Evolutionary conservation across 495 filamentous ascomycete genomes (phyloP), one percentile per base, ranked within the genome.

Genomic region (Cercophora newfieldiana): DNA sequence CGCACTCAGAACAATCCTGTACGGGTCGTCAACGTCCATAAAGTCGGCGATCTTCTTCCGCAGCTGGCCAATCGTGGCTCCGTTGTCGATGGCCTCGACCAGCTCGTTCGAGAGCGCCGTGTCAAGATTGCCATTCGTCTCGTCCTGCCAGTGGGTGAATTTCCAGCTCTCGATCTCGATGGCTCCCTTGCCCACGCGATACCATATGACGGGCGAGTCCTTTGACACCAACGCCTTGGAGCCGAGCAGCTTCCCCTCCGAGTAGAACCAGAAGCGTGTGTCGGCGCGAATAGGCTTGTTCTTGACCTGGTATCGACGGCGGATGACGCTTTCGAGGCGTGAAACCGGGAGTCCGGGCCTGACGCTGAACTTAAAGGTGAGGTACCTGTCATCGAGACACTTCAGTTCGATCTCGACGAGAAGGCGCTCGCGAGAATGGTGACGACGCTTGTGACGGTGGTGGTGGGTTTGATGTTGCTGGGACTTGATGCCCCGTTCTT

Each of bases 1-100:
- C 1, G 74, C 72, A 29, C 67, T 60, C 10, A 80, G 59, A 0
- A 73, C 56, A n/a, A 79, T 60, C 19, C 77, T 65, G 37, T 77
- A 68, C 7, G 65, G 24, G 59, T 74, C 72, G 1, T 37, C 24
- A 26, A 76, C 55, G 3, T 28, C 26, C 59, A 70, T 60, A 25
- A 62, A 47, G 4, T 67, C 55, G 5, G 68, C 74, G 30, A 74
- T 53, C 24, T 26, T 64, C 7, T 21, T 61, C 30, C 71, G 59
- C 33, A 75, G 37, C 60, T 69, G 25, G n/a, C 61, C 57, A 22
- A 72, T 64, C 1, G 73, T 74, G 18, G 63, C 71, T 14, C 73
- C 73, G 2, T 49, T 44, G 30, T 72, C 64, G 63, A 75, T 71
- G 7, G 59, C 66, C 3, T 59, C 16, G n/a, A 47, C 59, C 33